These are phyloP conservation scores for Candida tunisiensis DNA, from an alignment of 1,139 yeast species.

Conservation along the genomic window DNA sequence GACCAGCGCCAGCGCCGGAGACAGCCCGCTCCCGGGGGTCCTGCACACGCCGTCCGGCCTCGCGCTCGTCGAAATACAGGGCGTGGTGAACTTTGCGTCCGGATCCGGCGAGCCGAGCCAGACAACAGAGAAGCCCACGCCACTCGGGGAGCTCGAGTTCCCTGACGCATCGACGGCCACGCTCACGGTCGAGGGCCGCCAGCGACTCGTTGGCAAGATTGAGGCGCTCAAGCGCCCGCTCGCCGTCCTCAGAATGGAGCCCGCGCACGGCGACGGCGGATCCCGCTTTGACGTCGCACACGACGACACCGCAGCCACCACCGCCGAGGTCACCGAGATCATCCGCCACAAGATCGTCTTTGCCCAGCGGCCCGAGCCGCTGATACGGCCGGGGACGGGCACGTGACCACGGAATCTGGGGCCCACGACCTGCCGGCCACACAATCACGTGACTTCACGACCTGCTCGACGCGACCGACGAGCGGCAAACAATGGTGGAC, in stretches of 20 bases:
- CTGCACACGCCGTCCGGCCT: slow-evolving; percentile 17
- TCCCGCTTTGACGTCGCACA: too few relatives aligned
- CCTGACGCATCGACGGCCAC: too few relatives aligned
- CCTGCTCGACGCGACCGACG: too few relatives aligned
- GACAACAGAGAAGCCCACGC: too few relatives aligned
- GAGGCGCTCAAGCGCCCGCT: slow-evolving; percentile 14
- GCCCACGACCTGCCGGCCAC: too few relatives aligned
- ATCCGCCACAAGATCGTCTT: slow-evolving; percentile 17
- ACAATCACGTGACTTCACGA: too few relatives aligned
- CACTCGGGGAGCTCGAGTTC: too few relatives aligned
- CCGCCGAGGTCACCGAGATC: slow-evolving; percentile 3
- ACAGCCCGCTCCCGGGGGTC: slow-evolving; percentile 2
- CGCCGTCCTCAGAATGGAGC: slow-evolving; percentile 11
- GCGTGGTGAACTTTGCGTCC: slow-evolving; percentile 15
- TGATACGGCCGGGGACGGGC: too few relatives aligned
- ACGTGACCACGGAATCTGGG: too few relatives aligned
- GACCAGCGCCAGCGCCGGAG: not conserved
- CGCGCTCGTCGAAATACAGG: slow-evolving; percentile 18
- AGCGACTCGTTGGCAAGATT: slow-evolving; percentile 16
- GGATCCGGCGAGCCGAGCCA: too few relatives aligned
- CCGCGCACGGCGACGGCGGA: not conserved
- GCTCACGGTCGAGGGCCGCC: slow-evolving; percentile 11
- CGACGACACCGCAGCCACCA: slow-evolving; percentile 4
- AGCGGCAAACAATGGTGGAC: too few relatives aligned
- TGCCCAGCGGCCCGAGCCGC: slow-evolving; percentile 12